These are phyloP conservation scores for Coemansia brasiliensis DNA, from an alignment of 192 early-diverging fungal genomes.

Conservation along the genomic window DNA sequence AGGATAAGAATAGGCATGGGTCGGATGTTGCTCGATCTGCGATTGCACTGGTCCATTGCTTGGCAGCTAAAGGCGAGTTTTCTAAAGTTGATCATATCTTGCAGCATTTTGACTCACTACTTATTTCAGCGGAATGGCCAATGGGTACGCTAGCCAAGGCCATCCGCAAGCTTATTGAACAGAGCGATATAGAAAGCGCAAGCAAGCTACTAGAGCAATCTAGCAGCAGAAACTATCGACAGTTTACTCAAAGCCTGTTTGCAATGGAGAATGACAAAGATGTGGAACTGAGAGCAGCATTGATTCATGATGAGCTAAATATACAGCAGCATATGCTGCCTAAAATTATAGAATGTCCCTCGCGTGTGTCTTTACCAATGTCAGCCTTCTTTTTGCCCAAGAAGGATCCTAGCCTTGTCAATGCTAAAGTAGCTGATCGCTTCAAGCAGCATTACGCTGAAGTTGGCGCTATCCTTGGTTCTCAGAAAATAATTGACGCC, in stretches of 20 bases:
- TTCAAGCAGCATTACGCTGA: slow-evolving; percentile 13
- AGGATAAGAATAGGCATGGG: background rate
- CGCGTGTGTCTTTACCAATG: background rate
- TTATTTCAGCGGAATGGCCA: slow-evolving; percentile 20
- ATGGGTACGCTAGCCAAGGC: slow-evolving; percentile 15
- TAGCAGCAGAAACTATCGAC: background rate
- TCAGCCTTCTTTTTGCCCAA: slow-evolving; percentile 18
- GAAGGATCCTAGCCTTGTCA: background rate
- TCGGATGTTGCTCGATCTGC: background rate
- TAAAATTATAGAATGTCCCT: background rate
- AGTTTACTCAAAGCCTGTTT: slow-evolving; percentile 5
- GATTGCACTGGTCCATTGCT: slow-evolving; percentile 11
- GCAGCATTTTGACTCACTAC: background rate
- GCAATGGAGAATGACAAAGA: background rate
- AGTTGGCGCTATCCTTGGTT: background rate
- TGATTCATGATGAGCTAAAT: slow-evolving; percentile 23
- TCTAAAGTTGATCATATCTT: background rate
- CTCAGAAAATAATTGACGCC: too few species aligned
- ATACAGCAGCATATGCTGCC: slow-evolving; percentile 13
- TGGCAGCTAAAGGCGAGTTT: background rate
- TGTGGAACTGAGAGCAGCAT: background rate
- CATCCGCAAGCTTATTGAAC: slow-evolving; percentile 3
- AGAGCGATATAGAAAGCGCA: background rate
- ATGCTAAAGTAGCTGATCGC: background rate
- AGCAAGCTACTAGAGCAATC: slow-evolving; percentile 6